Conservation (phyloP, 169 alveolate genomes). For the Plasmodium blacklocki region DNA sequence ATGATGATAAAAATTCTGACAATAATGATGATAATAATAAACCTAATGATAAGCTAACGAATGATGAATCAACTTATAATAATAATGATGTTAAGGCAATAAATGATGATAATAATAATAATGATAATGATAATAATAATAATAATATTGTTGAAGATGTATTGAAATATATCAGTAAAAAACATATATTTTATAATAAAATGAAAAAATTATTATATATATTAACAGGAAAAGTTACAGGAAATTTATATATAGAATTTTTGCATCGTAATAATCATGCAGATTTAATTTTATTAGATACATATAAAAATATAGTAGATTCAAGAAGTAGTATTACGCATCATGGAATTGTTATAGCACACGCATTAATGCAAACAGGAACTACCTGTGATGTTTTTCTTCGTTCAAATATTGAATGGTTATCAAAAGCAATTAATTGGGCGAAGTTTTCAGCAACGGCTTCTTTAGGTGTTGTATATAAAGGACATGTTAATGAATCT, state of each 20-base stretch:
- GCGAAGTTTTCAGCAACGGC: constrained; percentile 98
- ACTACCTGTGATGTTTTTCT: constrained; percentile 96
- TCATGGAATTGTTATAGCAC: constrained; percentile 94
- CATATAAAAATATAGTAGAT: constrained; percentile 77
- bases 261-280: constrained; percentile 92
- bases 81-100: neutral
- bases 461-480: constrained; percentile 97
- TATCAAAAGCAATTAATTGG: constrained; percentile 96
- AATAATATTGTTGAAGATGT: constrained; percentile 21
- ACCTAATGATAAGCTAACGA: neutral
- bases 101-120: neutral
- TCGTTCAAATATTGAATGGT: constrained; percentile 95
- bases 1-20: neutral
- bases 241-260: constrained; percentile 88
- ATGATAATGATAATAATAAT: neutral
- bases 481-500: constrained; percentile 79
- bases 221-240: constrained; percentile 87
- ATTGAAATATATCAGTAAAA: constrained; percentile 31
- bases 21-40: neutral
- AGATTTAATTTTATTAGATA: constrained; percentile 89
- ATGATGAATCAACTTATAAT: neutral
- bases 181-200: constrained; percentile 69
- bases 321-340: constrained; percentile 89
- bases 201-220: constrained; percentile 79
- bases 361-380: constrained; percentile 94